phyloP scores from a whole-genome alignment of 257 asterid genomes.

The Rhazya stricta region DNA sequence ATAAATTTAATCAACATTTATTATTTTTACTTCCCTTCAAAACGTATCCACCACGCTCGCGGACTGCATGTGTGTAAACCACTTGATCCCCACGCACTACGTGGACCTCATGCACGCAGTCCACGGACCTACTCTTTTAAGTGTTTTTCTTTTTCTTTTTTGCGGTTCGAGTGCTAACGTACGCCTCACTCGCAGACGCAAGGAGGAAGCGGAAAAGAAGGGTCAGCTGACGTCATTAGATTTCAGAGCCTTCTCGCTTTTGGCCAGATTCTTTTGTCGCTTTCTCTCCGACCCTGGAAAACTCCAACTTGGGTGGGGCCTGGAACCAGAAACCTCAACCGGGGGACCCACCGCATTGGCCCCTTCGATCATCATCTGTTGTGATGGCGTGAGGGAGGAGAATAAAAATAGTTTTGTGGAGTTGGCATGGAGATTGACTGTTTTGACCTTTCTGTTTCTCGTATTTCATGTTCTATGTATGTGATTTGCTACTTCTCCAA shows the following conservation, averaged over 20 bases:
- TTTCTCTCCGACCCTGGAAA: conserved; percentile 3
- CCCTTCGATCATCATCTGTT: neutral
- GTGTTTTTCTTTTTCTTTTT: neutral
- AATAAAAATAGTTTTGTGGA: neutral
- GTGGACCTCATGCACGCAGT: conserved; percentile 17
- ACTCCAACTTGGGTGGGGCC: conserved; percentile 26
- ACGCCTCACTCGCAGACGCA: neutral
- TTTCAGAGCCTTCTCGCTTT: conserved; percentile 5
- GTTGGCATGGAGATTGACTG: neutral
- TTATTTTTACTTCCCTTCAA: neutral
- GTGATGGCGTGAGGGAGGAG: conserved; percentile 8
- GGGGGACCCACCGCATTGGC: conserved; percentile 4
- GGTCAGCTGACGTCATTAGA: conserved; percentile 18
- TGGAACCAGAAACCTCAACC: neutral
- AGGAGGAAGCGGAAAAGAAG: neutral
- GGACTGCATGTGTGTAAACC: neutral
- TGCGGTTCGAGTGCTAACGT: neutral
- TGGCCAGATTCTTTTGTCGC: conserved; percentile 17
- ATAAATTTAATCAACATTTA: neutral
- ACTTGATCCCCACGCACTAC: neutral
- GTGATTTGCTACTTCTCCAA: neutral
- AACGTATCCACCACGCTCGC: neutral
- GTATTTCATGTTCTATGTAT: neutral
- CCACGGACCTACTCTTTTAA: neutral
- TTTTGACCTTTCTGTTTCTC: neutral